Base-by-base conservation (phyloP, 164 flowering plant species). In the Echeveria elegans region DNA sequence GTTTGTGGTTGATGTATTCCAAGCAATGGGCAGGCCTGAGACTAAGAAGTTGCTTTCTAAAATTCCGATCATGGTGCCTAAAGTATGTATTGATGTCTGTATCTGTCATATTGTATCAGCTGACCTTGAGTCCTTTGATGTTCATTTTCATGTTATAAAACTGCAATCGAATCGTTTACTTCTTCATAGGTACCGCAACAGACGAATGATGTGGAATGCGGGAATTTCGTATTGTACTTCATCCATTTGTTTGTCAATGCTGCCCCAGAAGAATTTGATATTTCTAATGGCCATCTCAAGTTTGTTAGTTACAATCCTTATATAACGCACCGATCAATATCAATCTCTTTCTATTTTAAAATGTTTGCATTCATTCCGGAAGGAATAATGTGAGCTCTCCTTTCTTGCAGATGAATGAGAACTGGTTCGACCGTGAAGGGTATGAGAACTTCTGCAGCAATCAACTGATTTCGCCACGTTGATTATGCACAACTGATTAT, bases 401-500 rank as follows among this genome's bases (percentile, higher is more conserved):
- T 56, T 56, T 29, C 5, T 28, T 28, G 61, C 61, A 56, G 61
- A 56, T 56, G 19, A 56, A 56, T 56, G 61, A 56, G 32, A 56
- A 56, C 16, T 56, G 61, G 61, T 56, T 56, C 9, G 61, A 28
- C 32, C 61, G 61, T 9, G 61, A 28, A 26, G 18, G 61, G 12
- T 56, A 26, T 10, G 61, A 56, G 30, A 14, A 56, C 61, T 56
- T 56, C 61, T 28, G 61, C 61, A 56, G 61, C 61, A 56, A 56
- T 56, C 61, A 56, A 56, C 61, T 56, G 12, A 56, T 4, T 26
- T 28, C 2, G 61, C 7, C 19, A 2, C 28, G 28, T 52, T 7
- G 29, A 21, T 52, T 52, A 52, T 52, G 58, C 8, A 48, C 6
- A 19, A 19, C 8, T 19, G 53, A 16, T 1, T 18, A 48, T 23